Conservation (phyloP, 108 stramenopile species). For the Conticribra weissflogii region DNA sequence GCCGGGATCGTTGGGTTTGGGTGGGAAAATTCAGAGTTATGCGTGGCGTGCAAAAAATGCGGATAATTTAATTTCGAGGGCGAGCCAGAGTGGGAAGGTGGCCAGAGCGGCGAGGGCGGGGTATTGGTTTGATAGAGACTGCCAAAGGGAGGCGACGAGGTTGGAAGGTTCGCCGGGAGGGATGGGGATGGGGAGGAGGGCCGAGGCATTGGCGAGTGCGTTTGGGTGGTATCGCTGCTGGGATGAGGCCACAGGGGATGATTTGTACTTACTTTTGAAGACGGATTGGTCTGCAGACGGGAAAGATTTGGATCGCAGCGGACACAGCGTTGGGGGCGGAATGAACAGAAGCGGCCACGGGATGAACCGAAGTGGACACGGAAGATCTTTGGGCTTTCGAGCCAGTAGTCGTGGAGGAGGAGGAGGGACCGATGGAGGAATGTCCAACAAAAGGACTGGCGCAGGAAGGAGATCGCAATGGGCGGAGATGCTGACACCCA, state of each 20-base stretch:
- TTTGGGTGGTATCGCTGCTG: slow-evolving; percentile 94
- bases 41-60: slow-evolving; percentile 87
- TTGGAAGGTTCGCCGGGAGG: slow-evolving; percentile 52
- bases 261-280: slow-evolving; percentile 41
- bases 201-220: slow-evolving; percentile 83
- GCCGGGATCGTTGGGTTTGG: slow-evolving; percentile 78
- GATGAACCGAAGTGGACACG: slow-evolving; percentile 71
- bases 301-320: slow-evolving; percentile 50
- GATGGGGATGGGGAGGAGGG: slow-evolving; percentile 77
- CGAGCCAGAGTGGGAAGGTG: slow-evolving; percentile 73
- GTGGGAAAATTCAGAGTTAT: slow-evolving; percentile 81
- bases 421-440: slow-evolving; percentile 29
- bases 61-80: slow-evolving; percentile 80
- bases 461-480: slow-evolving; percentile 54
- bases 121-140: slow-evolving; percentile 89
- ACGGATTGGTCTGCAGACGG: slow-evolving; percentile 48
- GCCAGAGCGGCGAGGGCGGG: slow-evolving; percentile 76
- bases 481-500: slow-evolving; percentile 75
- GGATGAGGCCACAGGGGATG: slow-evolving; percentile 76
- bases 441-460: slow-evolving; percentile 42
- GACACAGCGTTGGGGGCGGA: slow-evolving; percentile 37
- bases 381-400: slow-evolving; percentile 76
- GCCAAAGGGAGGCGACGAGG: slow-evolving; percentile 70
- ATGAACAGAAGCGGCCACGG: slow-evolving; percentile 59
- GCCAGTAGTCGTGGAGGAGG: slow-evolving; percentile 57